Evolutionary conservation across 1,284 basidiomycete species (phyloP), one percentile per base, ranked within the genome.

Genomic region (Chiua sp.): DNA sequence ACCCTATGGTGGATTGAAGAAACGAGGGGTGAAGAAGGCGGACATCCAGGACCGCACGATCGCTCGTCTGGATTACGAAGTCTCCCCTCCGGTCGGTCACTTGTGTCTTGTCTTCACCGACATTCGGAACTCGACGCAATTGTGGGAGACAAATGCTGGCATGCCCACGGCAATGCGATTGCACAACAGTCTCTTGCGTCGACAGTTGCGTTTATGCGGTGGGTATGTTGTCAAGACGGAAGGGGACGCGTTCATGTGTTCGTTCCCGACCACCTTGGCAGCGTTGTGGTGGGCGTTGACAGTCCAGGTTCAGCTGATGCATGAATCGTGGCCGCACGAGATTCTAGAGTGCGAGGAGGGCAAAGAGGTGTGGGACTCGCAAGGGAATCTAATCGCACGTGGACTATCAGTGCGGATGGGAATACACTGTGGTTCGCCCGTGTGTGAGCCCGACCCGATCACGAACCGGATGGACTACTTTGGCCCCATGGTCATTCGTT

Each of bases 171-270:
- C 97, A 2, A 98, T 98, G 85, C 87, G 91, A 44, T 78, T 96
- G 70, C 98, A 99, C 79, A 98, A 98, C 75, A 85, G 82, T 61
- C 81, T 98, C 18, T 83, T 99, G 60, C 89, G 97, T 26, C 85
- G 96, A 13, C 91, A 94, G 66, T 79, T 99, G 48, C 87, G 97
- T 35, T 83, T 93, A 55, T 97, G 96, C 70, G 96, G 96, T 47
- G 98, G 98, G 1, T 99, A 98, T 77, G 96, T 99, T 78, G 97
- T 98, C 70, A 99, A 99, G 78, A 99, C 98, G 23, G 98, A 99
- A 90, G 98, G 98, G 42, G 98, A 99, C 72, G 91, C 97, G 0
- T 99, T 99, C 81, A 98, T 99, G 93, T 96, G 97, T 52, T 96
- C 96, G 20, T 99, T 99, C 84, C 92, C 93, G 12, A 93, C 88